phyloP scores from a whole-genome alignment of 495 filamentous ascomycete genomes.

The Aspergillus biplanus region DNA sequence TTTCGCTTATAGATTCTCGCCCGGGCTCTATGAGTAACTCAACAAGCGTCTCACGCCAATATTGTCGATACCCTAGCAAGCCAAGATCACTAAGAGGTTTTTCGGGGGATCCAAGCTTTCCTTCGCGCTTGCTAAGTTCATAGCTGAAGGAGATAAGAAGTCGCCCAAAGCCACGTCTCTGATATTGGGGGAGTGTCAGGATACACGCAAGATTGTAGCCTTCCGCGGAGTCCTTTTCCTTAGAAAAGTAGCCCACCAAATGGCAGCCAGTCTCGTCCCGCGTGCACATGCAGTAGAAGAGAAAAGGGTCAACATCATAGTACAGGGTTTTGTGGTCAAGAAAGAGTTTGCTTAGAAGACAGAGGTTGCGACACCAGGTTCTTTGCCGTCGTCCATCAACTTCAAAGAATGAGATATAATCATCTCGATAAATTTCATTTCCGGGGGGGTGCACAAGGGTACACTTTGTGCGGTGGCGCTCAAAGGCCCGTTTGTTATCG shows the following conservation, averaged over 20 bases:
- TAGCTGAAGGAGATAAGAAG: conserved; percentile 97
- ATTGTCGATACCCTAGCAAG: conserved; percentile 88
- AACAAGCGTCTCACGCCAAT: conserved; percentile 93
- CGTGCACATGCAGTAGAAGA: conserved; percentile 97
- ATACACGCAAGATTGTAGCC: conserved; percentile 99
- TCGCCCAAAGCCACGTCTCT: conserved; percentile 89
- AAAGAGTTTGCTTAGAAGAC: conserved; percentile 92
- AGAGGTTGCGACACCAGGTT: conserved; percentile 96
- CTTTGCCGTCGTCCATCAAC: conserved; percentile 95
- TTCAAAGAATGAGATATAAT: conserved; percentile 94
- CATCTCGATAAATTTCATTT: conserved; percentile 97
- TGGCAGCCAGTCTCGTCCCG: conserved; percentile 87
- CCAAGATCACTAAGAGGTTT: conserved; percentile 95
- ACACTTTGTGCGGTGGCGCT: conserved; percentile 86
- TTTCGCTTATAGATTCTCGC: conserved; percentile 72
- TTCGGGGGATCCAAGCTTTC: conserved; percentile 91
- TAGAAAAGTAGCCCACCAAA: conserved; percentile 95
- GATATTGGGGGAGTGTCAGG: conserved; percentile 92
- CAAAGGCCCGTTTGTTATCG: conserved; percentile 75
- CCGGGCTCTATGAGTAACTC: conserved; percentile 70
- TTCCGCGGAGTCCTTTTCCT: conserved; percentile 95
- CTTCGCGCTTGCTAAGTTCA: conserved; percentile 93
- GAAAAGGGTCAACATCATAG: conserved; percentile 97
- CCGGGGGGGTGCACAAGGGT: conserved; percentile 90
- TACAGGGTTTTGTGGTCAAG: conserved; percentile 99